Base-by-base conservation (phyloP, 192 early-diverging fungal genomes). In the Linnemannia elongata region DNA sequence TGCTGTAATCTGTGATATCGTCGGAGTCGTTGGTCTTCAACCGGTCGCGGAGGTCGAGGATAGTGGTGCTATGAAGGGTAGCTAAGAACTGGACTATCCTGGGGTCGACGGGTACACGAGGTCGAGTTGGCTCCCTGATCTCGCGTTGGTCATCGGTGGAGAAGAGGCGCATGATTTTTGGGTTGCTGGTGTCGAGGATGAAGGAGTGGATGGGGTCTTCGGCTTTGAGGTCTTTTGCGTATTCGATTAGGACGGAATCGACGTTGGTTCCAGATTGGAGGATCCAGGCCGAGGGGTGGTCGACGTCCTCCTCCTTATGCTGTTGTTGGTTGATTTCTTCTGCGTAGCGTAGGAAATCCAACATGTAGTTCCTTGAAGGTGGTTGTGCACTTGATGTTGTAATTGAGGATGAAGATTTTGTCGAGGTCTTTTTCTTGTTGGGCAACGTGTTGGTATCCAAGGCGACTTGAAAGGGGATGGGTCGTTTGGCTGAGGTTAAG, bases 131-230 rank as follows among this genome's bases (percentile, higher is more conserved):
- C 9, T 24, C 55, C n/a, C 27, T 60, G 7, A 60, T 60, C 55
- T 60, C n/a, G 24, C 22, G 55, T n/a, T 60, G 55, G 9, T 60
- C 55, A 6, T 60, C 55, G 0, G n/a, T 9, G 27, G 55, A 60
- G n/a, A 60, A 60, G n/a, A 60, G 55, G 20, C 55, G 55, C 55
- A 60, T 60, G 22, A 60, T n/a, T 60, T 60, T 60, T n/a, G 55
- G n/a, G n/a, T 60, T 60, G 55, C 55, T 60, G n/a, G 55, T 60
- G 24, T 60, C 55, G 55, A 60, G 55, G 55, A 60, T 60, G 55
- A 60, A 60, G 24, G 55, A 60, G 55, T 60, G 55, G 55, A 60
- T n/a, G 55, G 55, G 55, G 24, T 60, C 55, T 60, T 60, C 55
- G n/a, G 24, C 5, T n/a, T 60, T 60, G 55, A 60, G 55, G 24